Percentiles rank a stretch among this genome's conserved stretches.
Evolutionary conservation across 352 stramenopile genomes (phyloP).

Genomic region (Globisporangium spinosum): DNA sequence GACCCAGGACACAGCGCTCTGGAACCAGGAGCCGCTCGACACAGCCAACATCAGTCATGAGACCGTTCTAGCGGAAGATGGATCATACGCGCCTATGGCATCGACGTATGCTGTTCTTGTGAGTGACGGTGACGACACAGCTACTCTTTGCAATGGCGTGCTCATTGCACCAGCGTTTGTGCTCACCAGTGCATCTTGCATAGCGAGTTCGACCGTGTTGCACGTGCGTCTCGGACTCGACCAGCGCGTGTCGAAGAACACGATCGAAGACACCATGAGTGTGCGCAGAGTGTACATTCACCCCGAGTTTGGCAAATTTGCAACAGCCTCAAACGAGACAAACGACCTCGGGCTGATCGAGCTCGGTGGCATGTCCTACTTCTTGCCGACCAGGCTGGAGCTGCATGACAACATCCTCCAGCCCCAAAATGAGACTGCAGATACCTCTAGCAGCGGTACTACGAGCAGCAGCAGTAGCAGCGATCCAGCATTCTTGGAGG

Average conservation of each 20-base stretch:
- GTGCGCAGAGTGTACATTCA: conserved; percentile 11
- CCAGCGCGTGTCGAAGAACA: neutral
- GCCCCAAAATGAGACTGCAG: neutral
- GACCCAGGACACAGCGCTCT: conserved; percentile 3
- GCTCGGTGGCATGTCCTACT: conserved; percentile 13
- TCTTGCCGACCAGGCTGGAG: conserved; percentile 3
- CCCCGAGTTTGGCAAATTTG: neutral
- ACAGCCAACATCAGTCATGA: neutral
- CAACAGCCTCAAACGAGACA: neutral
- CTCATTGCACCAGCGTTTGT: conserved; percentile 8
- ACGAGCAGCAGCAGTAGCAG: neutral
- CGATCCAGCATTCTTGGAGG: neutral
- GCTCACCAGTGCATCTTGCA: conserved; percentile 4
- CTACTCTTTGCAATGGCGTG: neutral
- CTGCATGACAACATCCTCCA: conserved; percentile 3
- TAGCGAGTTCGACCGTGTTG: neutral
- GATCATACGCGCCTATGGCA: neutral
- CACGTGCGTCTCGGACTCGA: conserved; percentile 8
- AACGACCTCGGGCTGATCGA: conserved; percentile 13
- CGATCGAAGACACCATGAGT: conserved; percentile 7
- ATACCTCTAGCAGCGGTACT: neutral
- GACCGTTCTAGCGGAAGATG: neutral
- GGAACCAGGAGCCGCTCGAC: neutral
- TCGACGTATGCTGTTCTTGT: conserved; percentile 9
- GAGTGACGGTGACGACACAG: neutral